Conservation (phyloP, 305 asterid species). For the Fraxinus sp. region DNA sequence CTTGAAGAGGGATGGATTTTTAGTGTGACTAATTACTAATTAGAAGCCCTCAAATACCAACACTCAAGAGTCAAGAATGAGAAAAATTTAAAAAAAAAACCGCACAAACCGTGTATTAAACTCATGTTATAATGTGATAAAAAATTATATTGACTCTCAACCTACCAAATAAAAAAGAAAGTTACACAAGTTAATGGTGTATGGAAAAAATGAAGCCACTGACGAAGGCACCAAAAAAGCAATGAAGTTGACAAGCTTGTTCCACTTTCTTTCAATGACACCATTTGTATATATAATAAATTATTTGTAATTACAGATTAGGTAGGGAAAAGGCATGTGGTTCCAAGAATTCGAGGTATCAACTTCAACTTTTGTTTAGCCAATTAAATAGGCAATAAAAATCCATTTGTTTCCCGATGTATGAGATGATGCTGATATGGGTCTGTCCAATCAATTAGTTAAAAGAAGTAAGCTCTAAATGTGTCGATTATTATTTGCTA, state of each 20-base stretch:
- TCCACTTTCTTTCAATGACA: slow-evolving; percentile 27
- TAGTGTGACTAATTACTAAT: no score
- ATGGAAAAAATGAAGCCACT: slow-evolving; percentile 18
- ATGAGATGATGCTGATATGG: slow-evolving; percentile 14
- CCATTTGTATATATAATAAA: not conserved
- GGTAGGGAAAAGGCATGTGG: slow-evolving; percentile 22
- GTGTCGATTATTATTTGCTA: not conserved
- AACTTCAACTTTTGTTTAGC: not conserved
- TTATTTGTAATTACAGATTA: not conserved
- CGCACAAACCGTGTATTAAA: not conserved
- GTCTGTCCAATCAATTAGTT: not conserved
- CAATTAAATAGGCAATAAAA: not conserved
- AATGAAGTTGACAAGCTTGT: slow-evolving; percentile 38
- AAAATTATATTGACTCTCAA: not conserved
- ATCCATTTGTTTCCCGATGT: not conserved
- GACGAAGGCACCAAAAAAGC: slow-evolving; percentile 31
- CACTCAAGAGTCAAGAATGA: no score
- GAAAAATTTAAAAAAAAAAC: no score
- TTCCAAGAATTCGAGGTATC: slow-evolving; percentile 2
- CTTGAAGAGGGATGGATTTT: no score
- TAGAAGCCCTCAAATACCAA: no score
- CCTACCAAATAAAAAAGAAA: not conserved
- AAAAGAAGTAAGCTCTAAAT: not conserved
- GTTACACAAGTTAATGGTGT: not conserved
- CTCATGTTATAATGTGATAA: not conserved